These are phyloP conservation scores for Xylariaceae sp. DNA, from an alignment of 2,329 filamentous ascomycete genomes.

Conservation along the genomic window DNA sequence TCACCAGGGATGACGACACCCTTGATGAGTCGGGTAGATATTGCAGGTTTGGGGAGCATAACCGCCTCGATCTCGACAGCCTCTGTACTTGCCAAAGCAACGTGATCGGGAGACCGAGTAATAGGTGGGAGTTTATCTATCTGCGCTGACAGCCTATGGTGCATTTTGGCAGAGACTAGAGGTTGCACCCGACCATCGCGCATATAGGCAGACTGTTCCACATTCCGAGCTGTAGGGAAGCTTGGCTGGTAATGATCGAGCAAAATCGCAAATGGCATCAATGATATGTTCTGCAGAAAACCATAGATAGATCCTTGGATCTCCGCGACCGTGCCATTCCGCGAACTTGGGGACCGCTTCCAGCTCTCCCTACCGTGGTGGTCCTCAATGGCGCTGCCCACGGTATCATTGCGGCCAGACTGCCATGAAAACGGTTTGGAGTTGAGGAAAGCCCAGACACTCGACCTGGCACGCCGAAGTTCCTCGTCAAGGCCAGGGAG, in stretches of 20 bases:
- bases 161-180: conserved; percentile 31
- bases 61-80: conserved; percentile 33
- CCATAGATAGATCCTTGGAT: conserved; percentile 38
- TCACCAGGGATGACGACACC: conserved; percentile 24
- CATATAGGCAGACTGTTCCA: conserved; percentile 32
- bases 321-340: conserved; percentile 30
- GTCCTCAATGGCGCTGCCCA: too few species aligned
- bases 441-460: not conserved
- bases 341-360: too few species aligned
- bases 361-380: too few species aligned
- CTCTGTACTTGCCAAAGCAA: conserved; percentile 2
- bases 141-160: conserved; percentile 24
- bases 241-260: conserved; percentile 37
- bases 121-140: not conserved
- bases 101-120: conserved; percentile 13
- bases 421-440: not conserved
- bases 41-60: conserved; percentile 32
- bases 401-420: too few species aligned
- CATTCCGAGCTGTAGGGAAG: conserved; percentile 31
- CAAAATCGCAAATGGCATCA: conserved; percentile 28
- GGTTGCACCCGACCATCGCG: conserved; percentile 35
- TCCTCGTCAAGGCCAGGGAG: conserved; percentile 3
- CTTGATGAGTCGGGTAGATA: conserved; percentile 34
- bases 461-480: not conserved
- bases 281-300: conserved; percentile 28